phyloP scores from a whole-genome alignment of 495 filamentous ascomycete species.

The Penicillium pancosmium region DNA sequence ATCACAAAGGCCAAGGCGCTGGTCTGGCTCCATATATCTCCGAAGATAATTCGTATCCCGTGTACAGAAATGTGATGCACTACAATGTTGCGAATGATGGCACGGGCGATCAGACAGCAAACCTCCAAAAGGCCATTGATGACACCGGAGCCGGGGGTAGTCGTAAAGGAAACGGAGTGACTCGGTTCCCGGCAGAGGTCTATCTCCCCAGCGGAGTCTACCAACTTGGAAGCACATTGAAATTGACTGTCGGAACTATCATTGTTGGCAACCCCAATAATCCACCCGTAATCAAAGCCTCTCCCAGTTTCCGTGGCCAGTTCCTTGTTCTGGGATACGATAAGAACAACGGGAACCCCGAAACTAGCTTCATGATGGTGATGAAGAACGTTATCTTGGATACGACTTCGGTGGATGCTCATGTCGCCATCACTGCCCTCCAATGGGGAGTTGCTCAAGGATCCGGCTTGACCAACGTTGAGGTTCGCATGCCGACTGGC shows the following conservation, averaged over 20 bases:
- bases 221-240: constrained; percentile 38
- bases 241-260: constrained; percentile 47
- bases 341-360: constrained; percentile 33
- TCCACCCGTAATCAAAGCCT: constrained; percentile 40
- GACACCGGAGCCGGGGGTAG: constrained; percentile 35
- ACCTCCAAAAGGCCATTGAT: constrained; percentile 42
- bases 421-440: constrained; percentile 40
- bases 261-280: constrained; percentile 47
- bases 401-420: constrained; percentile 31
- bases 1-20: constrained; percentile 33
- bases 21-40: constrained; percentile 43
- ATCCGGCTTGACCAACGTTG: constrained; percentile 70
- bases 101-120: constrained; percentile 47
- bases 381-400: constrained; percentile 49
- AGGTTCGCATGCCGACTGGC: constrained; percentile 65
- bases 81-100: constrained; percentile 55
- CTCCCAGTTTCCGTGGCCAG: constrained; percentile 31
- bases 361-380: constrained; percentile 44
- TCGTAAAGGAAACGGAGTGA: constrained; percentile 44
- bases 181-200: constrained; percentile 52
- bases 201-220: constrained; percentile 55
- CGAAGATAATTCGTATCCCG: constrained; percentile 44
- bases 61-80: constrained; percentile 59
- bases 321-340: constrained; percentile 40
- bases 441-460: constrained; percentile 73